phyloP scores from a whole-genome alignment of 2,329 filamentous ascomycete genomes.

The Talaromyces pinophilus region DNA sequence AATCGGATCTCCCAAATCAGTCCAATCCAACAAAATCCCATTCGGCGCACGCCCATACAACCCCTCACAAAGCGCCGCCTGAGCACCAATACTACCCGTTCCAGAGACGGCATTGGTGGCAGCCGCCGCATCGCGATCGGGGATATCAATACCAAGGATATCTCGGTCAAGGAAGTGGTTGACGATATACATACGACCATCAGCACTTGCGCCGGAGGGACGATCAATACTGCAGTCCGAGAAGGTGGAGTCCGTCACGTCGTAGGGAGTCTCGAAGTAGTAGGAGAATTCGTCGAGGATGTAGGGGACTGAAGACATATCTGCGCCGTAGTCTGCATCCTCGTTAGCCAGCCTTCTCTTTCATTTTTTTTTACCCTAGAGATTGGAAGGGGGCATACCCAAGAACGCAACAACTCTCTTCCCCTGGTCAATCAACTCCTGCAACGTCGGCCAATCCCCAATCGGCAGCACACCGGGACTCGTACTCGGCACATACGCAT shows the following conservation, averaged over 20 bases:
- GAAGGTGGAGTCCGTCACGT: constrained; percentile 44
- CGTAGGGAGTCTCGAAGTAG: constrained; percentile 51
- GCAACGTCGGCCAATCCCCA: constrained; percentile 47
- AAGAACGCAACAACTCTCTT: constrained; percentile 49
- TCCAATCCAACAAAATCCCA: constrained; percentile 49
- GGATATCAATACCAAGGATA: constrained; percentile 45
- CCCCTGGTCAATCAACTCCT: constrained; percentile 43
- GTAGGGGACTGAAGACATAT: constrained; percentile 43
- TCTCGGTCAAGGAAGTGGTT: constrained; percentile 53
- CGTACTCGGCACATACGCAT: constrained; percentile 41
- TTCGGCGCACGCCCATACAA: constrained; percentile 45
- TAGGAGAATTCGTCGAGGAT: constrained; percentile 49
- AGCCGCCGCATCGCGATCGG: constrained; percentile 41
- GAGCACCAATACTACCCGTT: constrained; percentile 47
- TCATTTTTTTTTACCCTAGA: neutral
- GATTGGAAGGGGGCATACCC: constrained; percentile 31
- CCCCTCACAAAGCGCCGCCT: constrained; percentile 42
- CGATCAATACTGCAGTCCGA: constrained; percentile 48
- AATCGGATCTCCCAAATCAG: constrained; percentile 49
- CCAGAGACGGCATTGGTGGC: constrained; percentile 48
- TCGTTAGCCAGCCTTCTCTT: neutral
- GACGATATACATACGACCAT: constrained; percentile 50
- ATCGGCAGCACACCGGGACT: constrained; percentile 35
- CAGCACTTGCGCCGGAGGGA: constrained; percentile 39
- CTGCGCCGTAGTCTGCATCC: constrained; percentile 42